Evolutionary conservation across 345 rosid species (phyloP).

Genomic region (Ceriops zippeliana): DNA sequence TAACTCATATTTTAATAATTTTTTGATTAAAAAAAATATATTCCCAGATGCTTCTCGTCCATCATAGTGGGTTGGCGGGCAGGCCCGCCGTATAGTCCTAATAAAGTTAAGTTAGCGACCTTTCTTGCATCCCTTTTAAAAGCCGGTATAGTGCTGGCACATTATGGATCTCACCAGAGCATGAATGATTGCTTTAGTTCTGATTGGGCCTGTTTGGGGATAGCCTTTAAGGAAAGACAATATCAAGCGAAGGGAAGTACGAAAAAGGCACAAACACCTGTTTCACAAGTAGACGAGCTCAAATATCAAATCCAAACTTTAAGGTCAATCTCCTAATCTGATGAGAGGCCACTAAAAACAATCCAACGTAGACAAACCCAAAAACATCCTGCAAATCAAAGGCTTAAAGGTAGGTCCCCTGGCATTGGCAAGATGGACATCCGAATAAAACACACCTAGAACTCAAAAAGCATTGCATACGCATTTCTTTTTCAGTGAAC

Average conservation of each 20-base stretch:
- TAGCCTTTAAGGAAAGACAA: conserved; percentile 4
- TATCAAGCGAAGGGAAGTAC: not conserved
- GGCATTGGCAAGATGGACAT: conserved; percentile 7
- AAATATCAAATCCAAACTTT: conserved; percentile 16
- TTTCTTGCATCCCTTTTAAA: not conserved
- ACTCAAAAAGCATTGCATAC: conserved; percentile 3
- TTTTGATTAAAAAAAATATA: too few species aligned
- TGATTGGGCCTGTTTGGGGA: conserved; percentile 10
- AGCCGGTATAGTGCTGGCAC: conserved; percentile 2
- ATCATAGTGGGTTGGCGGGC: not conserved
- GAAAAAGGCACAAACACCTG: conserved; percentile 19
- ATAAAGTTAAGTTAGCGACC: not conserved
- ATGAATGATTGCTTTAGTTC: conserved; percentile 14
- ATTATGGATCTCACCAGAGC: conserved; percentile 16
- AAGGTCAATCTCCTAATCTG: conserved; percentile 11
- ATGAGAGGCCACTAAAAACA: conserved; percentile 10
- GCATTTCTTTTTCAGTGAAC: conserved; percentile 24
- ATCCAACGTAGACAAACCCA: conserved; percentile 11
- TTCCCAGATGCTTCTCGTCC: too few species aligned
- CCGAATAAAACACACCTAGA: conserved; percentile 7
- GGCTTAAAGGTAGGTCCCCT: conserved; percentile 32
- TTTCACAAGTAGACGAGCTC: conserved; percentile 20
- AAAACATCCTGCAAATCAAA: conserved; percentile 17
- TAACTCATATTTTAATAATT: too few species aligned
- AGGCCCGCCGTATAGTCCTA: not conserved